These are phyloP conservation scores for Rhazya stricta DNA, from an alignment of 257 asterid species.

Conservation along the genomic window DNA sequence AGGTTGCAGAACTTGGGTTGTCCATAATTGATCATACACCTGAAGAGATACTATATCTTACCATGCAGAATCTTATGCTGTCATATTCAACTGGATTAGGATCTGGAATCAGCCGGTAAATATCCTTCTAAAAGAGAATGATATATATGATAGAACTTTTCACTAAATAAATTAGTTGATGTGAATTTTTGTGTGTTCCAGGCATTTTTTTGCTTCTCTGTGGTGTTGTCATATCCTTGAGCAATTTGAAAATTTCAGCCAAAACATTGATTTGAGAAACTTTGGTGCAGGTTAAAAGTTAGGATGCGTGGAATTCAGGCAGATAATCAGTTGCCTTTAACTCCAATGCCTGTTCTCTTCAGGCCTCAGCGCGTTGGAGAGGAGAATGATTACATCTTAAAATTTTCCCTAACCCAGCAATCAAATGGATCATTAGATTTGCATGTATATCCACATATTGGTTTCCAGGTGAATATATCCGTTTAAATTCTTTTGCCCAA, in stretches of 20 bases:
- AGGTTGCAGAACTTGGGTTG: conserved; percentile 90
- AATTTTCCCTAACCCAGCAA: conserved; percentile 90
- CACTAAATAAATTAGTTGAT: not conserved
- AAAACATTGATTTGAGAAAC: not conserved
- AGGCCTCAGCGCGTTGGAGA: conserved; percentile 86
- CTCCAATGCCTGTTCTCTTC: conserved; percentile 97
- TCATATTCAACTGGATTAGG: conserved; percentile 95
- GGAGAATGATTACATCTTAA: conserved; percentile 75
- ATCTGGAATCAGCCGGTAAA: conserved; percentile 89
- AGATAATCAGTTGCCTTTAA: conserved; percentile 93
- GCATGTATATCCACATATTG: conserved; percentile 85
- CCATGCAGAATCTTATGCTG: conserved; percentile 72
- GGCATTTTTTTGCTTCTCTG: conserved; percentile 9
- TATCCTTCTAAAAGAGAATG: conserved; percentile 13
- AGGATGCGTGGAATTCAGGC: conserved; percentile 88
- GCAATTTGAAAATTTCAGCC: not conserved
- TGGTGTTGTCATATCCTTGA: not conserved
- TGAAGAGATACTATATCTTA: conserved; percentile 85
- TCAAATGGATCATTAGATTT: conserved; percentile 89
- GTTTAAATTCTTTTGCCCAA: conserved; percentile 18
- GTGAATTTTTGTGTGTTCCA: conserved; percentile 20
- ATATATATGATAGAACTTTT: not conserved
- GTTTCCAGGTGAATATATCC: conserved; percentile 68
- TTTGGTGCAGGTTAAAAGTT: conserved; percentile 61
- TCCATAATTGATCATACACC: conserved; percentile 97